A percentile compares a stretch with the other conserved stretches of the same genome.
phyloP scores from a whole-genome alignment of 768 basidiomycete species.

The Hydnomerulius pinastri region DNA sequence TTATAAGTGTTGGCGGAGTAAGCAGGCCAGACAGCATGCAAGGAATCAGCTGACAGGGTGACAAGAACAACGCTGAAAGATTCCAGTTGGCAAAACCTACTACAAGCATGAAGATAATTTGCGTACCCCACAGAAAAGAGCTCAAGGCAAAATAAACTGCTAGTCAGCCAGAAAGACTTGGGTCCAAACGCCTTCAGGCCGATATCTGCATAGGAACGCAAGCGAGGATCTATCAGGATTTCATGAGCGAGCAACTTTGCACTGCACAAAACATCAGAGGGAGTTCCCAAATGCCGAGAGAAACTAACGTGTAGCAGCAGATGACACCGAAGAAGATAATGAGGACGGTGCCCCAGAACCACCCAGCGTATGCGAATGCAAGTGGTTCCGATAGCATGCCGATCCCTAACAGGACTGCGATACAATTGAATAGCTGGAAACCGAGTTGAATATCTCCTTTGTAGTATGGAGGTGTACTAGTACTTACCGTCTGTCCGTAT shows the following conservation, averaged over 20 bases:
- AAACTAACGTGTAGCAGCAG: conserved; percentile 85
- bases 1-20: conserved; percentile 77
- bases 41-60: conserved; percentile 85
- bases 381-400: conserved; percentile 89
- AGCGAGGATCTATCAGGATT: conserved; percentile 64
- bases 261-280: conserved; percentile 40
- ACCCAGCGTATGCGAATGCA: conserved; percentile 90
- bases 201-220: conserved; percentile 88
- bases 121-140: conserved; percentile 78
- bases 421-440: conserved; percentile 81
- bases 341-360: conserved; percentile 75
- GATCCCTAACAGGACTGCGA: conserved; percentile 83
- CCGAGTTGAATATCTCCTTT: conserved; percentile 3
- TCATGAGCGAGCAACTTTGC: conserved; percentile 85
- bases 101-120: background rate
- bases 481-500: conserved; percentile 68
- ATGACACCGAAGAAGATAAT: conserved; percentile 76
- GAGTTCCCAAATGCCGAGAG: background rate
- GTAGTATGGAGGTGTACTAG: background rate
- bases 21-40: conserved; percentile 69
- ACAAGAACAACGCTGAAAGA: conserved; percentile 77
- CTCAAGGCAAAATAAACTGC: conserved; percentile 81
- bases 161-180: conserved; percentile 63
- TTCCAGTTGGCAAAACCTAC: background rate
- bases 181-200: conserved; percentile 87